These are phyloP conservation scores for Hemisphaericaspora subhashii DNA, from an alignment of 1,139 yeast species.

Conservation along the genomic window DNA sequence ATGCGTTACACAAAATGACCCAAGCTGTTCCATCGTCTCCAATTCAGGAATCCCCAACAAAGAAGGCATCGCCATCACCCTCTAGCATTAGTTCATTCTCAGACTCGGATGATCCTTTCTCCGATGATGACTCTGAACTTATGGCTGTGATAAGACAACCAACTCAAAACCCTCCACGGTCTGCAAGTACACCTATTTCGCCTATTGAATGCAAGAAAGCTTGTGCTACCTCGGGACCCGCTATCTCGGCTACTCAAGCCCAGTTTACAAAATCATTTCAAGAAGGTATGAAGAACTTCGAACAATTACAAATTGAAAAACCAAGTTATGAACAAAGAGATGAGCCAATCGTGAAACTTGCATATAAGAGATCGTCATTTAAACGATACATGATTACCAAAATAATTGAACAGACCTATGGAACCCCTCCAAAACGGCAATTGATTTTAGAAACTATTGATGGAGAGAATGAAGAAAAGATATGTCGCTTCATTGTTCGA, in stretches of 20 bases:
- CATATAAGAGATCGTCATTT: conserved; percentile 48
- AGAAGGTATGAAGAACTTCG: conserved; percentile 27
- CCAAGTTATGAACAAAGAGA: conserved; percentile 19
- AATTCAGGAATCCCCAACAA: conserved; percentile 22
- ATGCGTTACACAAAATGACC: conserved; percentile 14
- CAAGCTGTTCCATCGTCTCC: conserved; percentile 20
- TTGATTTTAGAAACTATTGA: conserved; percentile 50
- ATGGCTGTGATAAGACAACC: conserved; percentile 7
- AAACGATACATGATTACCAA: conserved; percentile 49
- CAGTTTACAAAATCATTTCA: conserved; percentile 21
- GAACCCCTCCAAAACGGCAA: conserved; percentile 32
- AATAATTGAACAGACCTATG: conserved; percentile 31
- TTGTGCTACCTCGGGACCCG: too few relatives aligned
- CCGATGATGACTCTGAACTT: conserved; percentile 27
- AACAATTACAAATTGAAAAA: conserved; percentile 16
- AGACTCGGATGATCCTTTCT: conserved; percentile 28
- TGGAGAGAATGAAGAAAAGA: conserved; percentile 23
- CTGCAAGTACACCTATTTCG: background rate
- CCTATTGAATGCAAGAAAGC: too few relatives aligned
- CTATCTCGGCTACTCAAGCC: background rate
- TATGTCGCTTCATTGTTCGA: conserved; percentile 42
- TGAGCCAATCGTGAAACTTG: conserved; percentile 33
- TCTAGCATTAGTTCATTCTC: background rate
- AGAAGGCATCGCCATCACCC: background rate
- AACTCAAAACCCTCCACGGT: background rate